Evolutionary conservation across 305 asterid species (phyloP), one percentile per base, ranked within the genome.

Genomic region (Withania somnifera): DNA sequence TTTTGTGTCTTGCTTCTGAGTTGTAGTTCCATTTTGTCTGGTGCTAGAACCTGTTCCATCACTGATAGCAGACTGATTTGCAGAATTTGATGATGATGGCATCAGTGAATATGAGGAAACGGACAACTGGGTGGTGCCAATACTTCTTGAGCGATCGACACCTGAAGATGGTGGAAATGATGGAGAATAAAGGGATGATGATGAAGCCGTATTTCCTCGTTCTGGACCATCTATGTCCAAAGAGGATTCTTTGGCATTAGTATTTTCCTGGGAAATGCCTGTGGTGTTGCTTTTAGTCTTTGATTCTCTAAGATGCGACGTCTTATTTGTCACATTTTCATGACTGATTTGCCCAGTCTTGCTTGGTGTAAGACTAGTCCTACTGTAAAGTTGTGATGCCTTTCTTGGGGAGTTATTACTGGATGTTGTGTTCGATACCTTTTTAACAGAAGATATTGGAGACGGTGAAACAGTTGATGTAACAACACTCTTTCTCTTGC

Each of bases 281-380:
- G 60, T 7, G 13, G 40, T 24, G 60, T 73, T 53, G 10, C 58
- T 45, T 73, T 73, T 47, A 15, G 58, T 28, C 11, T 17, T 75
- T 28, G 80, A 28, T 50, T 75, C 61, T 75, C 47, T 75, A 50
- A 4, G 80, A 28, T 75, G 45, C 28, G 22, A 19, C 24, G 87
- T 90, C 86, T 86, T 91, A 88, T 88, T 91, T 0, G 84, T 88
- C 15, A 86, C 84, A 24, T 52, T 75, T 75, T 87, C 90, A 14
- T 51, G 57, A 10, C 26, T 47, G 15, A 81, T 36, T 51, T 85
- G 69, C 82, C 45, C 79, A 13, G 22, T 63, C 78, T 76, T 80
- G 17, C 84, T 63, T 15, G 86, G 81, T 34, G 47, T 56, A 56
- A 17, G 71, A 26, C n/a, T 17, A 10, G 52, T 60, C 47, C 82